Conservation (phyloP, 768 basidiomycete genomes). For the Sporobolomyces pararoseus region DNA sequence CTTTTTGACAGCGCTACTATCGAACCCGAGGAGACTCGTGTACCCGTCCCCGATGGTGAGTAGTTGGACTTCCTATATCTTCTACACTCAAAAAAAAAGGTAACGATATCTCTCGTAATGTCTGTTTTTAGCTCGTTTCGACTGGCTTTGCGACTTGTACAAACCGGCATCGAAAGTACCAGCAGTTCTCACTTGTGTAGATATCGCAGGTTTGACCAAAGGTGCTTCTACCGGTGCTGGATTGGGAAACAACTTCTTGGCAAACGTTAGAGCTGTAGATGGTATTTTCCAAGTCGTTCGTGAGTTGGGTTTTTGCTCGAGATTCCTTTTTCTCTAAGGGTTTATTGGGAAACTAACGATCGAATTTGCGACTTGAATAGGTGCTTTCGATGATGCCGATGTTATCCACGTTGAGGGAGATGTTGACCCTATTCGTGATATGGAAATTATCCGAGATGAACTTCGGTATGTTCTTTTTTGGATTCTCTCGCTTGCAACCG, state of each 20-base stretch:
- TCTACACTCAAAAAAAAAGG: background rate
- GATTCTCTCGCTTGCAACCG: too few relatives aligned
- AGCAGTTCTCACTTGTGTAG: conserved; percentile 93
- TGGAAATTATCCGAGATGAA: conserved; percentile 95
- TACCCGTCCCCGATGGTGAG: conserved; percentile 77
- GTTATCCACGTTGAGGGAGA: conserved; percentile 99
- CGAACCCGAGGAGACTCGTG: conserved; percentile 57
- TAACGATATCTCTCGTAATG: background rate
- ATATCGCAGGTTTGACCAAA: conserved; percentile 97
- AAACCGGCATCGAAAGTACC: conserved; percentile 84
- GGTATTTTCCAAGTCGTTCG: conserved; percentile 98
- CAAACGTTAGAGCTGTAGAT: conserved; percentile 95
- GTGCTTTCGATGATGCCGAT: conserved; percentile 96
- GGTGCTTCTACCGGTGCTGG: conserved; percentile 98
- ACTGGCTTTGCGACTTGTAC: conserved; percentile 87
- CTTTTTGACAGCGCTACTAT: conserved; percentile 29
- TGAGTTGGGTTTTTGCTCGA: conserved; percentile 11
- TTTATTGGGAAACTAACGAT: too few relatives aligned
- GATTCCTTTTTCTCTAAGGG: background rate
- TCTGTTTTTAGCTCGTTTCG: conserved; percentile 60
- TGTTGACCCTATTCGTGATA: conserved; percentile 89
- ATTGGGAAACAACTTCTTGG: conserved; percentile 94
- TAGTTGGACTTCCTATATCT: background rate
- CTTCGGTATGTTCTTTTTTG: conserved; percentile 53
- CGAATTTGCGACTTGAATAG: background rate